Percentiles rank a stretch among this genome's conserved stretches.
phyloP scores from a whole-genome alignment of 805 yeast genomes.

The Cyberlindnera bimundalis region DNA sequence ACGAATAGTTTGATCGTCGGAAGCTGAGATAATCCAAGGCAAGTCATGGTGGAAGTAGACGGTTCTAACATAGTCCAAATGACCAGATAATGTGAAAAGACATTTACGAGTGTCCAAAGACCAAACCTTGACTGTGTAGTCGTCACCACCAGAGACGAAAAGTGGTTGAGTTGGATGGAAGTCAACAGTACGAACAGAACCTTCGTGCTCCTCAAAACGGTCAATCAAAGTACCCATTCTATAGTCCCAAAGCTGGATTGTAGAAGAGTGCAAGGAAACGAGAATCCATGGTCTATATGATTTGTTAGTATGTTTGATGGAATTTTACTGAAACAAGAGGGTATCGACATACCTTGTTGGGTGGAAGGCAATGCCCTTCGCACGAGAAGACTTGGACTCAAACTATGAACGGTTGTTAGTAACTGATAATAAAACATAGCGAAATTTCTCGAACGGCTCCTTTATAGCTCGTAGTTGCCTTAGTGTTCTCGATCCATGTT shows the following conservation, averaged over 20 bases:
- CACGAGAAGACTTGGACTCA: slow-evolving; percentile 96
- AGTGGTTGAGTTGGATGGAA: slow-evolving; percentile 98
- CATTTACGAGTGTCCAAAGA: slow-evolving; percentile 88
- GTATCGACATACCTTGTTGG: slow-evolving; percentile 57
- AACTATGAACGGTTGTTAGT: slow-evolving; percentile 45
- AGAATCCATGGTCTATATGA: slow-evolving; percentile 81
- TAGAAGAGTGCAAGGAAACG: slow-evolving; percentile 93
- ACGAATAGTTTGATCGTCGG: slow-evolving; percentile 97
- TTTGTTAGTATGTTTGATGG: slow-evolving; percentile 17
- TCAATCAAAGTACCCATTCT: slow-evolving; percentile 98
- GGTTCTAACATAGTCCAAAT: slow-evolving; percentile 91
- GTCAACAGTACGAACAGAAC: slow-evolving; percentile 93
- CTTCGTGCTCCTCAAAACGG: slow-evolving; percentile 96
- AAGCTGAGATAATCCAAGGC: slow-evolving; percentile 95
- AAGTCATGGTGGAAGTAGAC: slow-evolving; percentile 92
- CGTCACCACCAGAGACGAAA: slow-evolving; percentile 97
- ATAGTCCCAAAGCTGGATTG: slow-evolving; percentile 99
- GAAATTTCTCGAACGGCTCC: background rate
- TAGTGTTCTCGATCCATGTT: background rate
- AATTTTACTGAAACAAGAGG: background rate
- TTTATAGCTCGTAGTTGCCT: background rate
- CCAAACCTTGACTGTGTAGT: slow-evolving; percentile 94
- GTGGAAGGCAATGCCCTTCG: slow-evolving; percentile 96
- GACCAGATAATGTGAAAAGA: slow-evolving; percentile 87
- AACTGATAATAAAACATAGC: background rate